phyloP scores from a whole-genome alignment of 1,284 basidiomycete species.

The Marasmius oreades region DNA sequence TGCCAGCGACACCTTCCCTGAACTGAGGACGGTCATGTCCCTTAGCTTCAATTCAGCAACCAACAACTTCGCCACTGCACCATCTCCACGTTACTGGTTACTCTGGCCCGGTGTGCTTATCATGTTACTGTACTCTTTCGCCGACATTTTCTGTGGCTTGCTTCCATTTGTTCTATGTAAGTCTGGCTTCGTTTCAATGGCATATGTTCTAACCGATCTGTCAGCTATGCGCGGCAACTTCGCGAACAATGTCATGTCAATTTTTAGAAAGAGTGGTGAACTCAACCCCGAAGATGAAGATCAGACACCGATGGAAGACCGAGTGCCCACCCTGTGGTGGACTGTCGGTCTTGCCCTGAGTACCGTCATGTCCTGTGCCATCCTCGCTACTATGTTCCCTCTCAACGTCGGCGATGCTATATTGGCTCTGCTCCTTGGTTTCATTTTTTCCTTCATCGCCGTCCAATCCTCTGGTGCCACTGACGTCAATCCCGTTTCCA shows the following conservation, averaged over 20 bases:
- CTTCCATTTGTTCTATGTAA: slow-evolving; percentile 28
- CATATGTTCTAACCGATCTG: background rate
- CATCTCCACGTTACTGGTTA: slow-evolving; percentile 67
- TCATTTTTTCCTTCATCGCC: slow-evolving; percentile 68
- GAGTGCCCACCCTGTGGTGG: slow-evolving; percentile 58
- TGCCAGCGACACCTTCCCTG: slow-evolving; percentile 39
- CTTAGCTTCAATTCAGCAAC: slow-evolving; percentile 43
- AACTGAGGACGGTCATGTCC: slow-evolving; percentile 35
- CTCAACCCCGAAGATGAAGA: slow-evolving; percentile 41
- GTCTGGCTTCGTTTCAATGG: slow-evolving; percentile 10
- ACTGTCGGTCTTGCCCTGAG: slow-evolving; percentile 46
- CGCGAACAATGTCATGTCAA: slow-evolving; percentile 24
- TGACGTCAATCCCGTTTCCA: slow-evolving; percentile 58
- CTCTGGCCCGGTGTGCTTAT: slow-evolving; percentile 66
- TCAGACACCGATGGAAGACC: slow-evolving; percentile 47
- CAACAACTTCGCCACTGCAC: slow-evolving; percentile 33
- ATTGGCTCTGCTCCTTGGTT: slow-evolving; percentile 55
- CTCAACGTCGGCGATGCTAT: slow-evolving; percentile 59
- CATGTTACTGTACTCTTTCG: slow-evolving; percentile 48
- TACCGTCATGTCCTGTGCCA: slow-evolving; percentile 50
- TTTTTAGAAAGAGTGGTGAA: slow-evolving; percentile 26
- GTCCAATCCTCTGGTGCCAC: slow-evolving; percentile 61
- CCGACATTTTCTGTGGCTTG: slow-evolving; percentile 40
- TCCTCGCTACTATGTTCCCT: slow-evolving; percentile 52
- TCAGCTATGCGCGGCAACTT: slow-evolving; percentile 15